Evolutionary conservation across 140 eudicot species (phyloP).

Genomic region (Erigeron philadelphicus): DNA sequence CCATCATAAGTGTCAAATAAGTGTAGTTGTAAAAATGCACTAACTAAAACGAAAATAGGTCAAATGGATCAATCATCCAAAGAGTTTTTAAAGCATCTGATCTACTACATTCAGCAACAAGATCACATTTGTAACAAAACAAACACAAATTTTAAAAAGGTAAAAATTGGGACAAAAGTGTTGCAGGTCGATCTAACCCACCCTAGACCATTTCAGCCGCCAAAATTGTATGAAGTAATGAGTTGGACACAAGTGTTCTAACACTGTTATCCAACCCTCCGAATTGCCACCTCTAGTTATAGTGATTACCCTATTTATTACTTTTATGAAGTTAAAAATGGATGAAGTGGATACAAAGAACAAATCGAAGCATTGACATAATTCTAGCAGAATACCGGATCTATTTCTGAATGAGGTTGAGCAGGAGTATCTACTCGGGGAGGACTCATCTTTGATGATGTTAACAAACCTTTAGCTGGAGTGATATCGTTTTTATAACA

Average conservation of each 20-base stretch:
- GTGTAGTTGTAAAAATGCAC: neutral
- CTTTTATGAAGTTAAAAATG: neutral
- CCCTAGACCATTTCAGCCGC: neutral
- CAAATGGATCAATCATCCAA: neutral
- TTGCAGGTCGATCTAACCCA: neutral
- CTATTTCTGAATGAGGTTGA: slow-evolving; percentile 47
- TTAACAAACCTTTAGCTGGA: slow-evolving; percentile 52
- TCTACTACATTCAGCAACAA: neutral
- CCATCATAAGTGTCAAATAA: neutral
- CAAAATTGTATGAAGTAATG: neutral
- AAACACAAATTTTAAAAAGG: neutral
- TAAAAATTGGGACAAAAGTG: neutral
- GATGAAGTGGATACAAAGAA: neutral
- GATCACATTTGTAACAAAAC: neutral
- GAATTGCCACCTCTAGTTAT: neutral
- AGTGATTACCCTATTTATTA: neutral
- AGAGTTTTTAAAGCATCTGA: neutral
- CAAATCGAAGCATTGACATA: neutral
- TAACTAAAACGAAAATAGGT: neutral
- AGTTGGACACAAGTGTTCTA: too few relatives aligned
- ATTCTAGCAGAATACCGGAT: slow-evolving; percentile 36
- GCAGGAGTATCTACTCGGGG: slow-evolving; percentile 34
- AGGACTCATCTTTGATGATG: slow-evolving; percentile 46
- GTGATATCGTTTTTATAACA: slow-evolving; percentile 43
- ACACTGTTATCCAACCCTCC: neutral